Evolutionary conservation across 768 basidiomycete species (phyloP), one percentile per base, ranked within the genome.

Genomic region (Hemileccinum impolitum): DNA sequence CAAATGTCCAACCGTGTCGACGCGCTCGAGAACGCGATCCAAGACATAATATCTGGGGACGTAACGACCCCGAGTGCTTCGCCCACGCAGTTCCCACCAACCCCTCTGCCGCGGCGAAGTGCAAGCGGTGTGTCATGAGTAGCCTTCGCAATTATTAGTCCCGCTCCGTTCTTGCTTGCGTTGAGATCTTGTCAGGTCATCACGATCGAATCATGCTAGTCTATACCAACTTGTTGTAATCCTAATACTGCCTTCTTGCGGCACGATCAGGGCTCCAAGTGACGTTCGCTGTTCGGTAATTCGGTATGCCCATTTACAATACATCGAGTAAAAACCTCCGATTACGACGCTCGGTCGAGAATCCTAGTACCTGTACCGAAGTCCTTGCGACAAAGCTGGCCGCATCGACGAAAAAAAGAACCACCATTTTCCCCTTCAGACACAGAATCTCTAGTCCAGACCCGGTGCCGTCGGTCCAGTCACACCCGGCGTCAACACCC

Each of bases 1-100:
- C 87, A 92, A 59, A 96, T 95, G 94, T 94, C 93, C 1, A 79
- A 81, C 34, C 80, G 94, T 38, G 93, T 96, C 18, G 93, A 96
- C 60, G 80, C 88, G 15, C 75, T 96, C 26, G 94, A 96, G 63
- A 82, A 82, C 15, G 82, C 93, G 11, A 94, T 96, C 47, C 90
- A 94, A 57, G 93, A 95, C 60, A 88, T 95, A 41, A 93, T 96
- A 62, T 89, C 85, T 52, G 83, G 82, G 25, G 88, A 87, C 51
- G 66, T 79, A 14, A 53, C 69, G 31, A 60, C 73, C 5, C 62
- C 72, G 21, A 81, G 75, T 55, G 70, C 82, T 34, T 87, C 85
- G 4, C 84, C 87, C 7, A 75, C 80, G 4, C 77, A 76, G 26
- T 56, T 55, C 31, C 47, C 55, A 28, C 47, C 45, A n/a, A 54